Conservation (phyloP, 192 early-diverging fungal genomes). For the Coemansia guatemalensis region DNA sequence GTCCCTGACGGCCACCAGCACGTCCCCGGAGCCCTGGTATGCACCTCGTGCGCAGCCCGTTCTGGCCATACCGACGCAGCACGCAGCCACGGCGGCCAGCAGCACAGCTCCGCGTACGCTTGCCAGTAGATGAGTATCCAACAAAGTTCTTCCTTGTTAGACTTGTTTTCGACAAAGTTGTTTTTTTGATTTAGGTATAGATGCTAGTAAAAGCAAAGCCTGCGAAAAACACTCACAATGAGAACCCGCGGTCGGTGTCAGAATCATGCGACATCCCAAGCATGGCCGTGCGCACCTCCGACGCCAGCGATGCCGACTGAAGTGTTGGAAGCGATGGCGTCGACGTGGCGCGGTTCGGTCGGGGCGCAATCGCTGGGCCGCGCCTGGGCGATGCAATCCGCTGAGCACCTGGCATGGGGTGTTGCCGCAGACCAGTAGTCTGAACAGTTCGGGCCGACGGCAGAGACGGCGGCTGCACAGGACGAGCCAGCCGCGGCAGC, state of each 20-base stretch:
- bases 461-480: background rate
- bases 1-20: conserved; percentile 30
- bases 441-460: background rate
- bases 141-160: background rate
- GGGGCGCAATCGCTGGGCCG: background rate
- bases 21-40: conserved; percentile 23
- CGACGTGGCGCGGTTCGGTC: conserved; percentile 27
- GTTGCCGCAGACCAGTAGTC: background rate
- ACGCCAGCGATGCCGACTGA: conserved; percentile 30
- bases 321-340: conserved; percentile 33
- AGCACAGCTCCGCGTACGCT: background rate
- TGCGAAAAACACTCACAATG: background rate
- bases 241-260: conserved; percentile 13
- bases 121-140: too few relatives aligned
- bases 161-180: background rate
- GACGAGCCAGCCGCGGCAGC: conserved; percentile 12
- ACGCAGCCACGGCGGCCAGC: background rate
- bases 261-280: conserved; percentile 11
- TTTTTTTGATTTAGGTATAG: background rate
- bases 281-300: conserved; percentile 23
- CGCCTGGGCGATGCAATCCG: background rate
- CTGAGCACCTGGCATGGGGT: background rate
- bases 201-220: background rate
- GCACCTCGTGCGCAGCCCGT: conserved; percentile 27
- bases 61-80: background rate